Conservation (phyloP, 176 grass and related monocot genomes). For the barley (Hordeum vulgare) region MorexV3_pseudomolecules_assembly NC_058520.1:540247702-540248201, state of each 20-base stretch:
- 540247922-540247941: constrained; percentile 71
- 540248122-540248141: constrained; percentile 42
- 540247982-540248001: constrained; percentile 5
- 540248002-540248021: constrained; percentile 63
- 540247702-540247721: constrained; percentile 41
- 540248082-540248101: constrained; percentile 56
- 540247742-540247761: constrained; percentile 55
- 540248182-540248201: constrained; percentile 37
- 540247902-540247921: constrained; percentile 60
- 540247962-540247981: constrained; percentile 55
- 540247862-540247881: constrained; percentile 76
- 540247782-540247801: constrained; percentile 47
- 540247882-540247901: constrained; percentile 39
- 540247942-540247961: constrained; percentile 72
- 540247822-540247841: constrained; percentile 45
- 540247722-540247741: constrained; percentile 44
- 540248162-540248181: constrained; percentile 34
- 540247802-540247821: constrained; percentile 41
- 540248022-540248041: constrained; percentile 68
- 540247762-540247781: constrained; percentile 90
- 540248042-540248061: constrained; percentile 64
- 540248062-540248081: constrained; percentile 65
- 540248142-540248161: constrained; percentile 42
- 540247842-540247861: constrained; percentile 68
- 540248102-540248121: constrained; percentile 64